Percentiles rank a stretch among this genome's conserved stretches.
phyloP scores from a whole-genome alignment of 305 asterid species.

The Plantago lanceolata region DNA sequence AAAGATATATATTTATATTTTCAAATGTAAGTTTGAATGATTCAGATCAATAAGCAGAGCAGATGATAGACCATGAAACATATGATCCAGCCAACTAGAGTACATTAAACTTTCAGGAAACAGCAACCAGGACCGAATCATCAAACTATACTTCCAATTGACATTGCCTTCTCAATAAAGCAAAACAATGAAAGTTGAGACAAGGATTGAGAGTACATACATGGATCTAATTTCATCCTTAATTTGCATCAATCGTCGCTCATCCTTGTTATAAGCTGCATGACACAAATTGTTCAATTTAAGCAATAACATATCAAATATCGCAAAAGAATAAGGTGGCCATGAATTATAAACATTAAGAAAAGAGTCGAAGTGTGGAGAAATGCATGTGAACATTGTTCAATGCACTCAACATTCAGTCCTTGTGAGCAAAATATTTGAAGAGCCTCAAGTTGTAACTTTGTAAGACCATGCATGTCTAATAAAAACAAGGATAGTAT shows the following conservation, averaged over 20 bases:
- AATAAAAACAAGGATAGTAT: constrained; percentile 17
- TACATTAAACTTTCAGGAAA: too few species aligned
- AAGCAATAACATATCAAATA: constrained; percentile 2
- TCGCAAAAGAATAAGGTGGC: background rate
- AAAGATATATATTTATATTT: background rate
- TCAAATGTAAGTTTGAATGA: constrained; percentile 12
- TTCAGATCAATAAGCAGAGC: constrained; percentile 7
- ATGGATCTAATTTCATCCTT: constrained; percentile 74
- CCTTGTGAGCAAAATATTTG: too few species aligned
- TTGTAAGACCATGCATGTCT: constrained; percentile 1
- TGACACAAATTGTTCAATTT: constrained; percentile 12
- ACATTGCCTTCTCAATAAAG: constrained; percentile 13
- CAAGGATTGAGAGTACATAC: constrained; percentile 42
- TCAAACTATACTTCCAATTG: constrained; percentile 13
- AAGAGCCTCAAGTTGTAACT: background rate
- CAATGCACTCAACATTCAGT: too few species aligned
- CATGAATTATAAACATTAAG: background rate
- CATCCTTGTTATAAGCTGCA: constrained; percentile 62
- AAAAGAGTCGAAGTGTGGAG: too few species aligned
- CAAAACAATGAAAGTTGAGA: constrained; percentile 12
- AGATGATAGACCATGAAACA: background rate
- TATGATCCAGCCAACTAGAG: background rate
- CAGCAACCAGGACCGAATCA: constrained; percentile 1
- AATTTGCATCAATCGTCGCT: constrained; percentile 70
- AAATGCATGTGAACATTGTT: too few species aligned